Evolutionary conservation across 2,329 filamentous ascomycete genomes (phyloP), one percentile per base, ranked within the genome.

Genomic region (Venturia carpophila): DNA sequence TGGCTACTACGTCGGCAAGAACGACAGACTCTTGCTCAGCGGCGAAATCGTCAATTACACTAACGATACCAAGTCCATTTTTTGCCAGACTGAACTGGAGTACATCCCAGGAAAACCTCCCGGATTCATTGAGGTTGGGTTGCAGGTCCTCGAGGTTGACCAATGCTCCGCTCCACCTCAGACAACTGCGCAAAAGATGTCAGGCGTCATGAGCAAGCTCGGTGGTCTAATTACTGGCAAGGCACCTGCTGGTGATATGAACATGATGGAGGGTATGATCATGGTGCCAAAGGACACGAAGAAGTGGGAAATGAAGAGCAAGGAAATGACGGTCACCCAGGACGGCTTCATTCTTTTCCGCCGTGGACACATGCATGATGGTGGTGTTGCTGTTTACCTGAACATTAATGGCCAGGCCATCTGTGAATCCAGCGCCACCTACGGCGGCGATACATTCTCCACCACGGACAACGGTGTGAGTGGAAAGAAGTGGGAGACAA

Each of bases 21-120:
- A n/a, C 27, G 61, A 63, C 61, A 63, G 15, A 43, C n/a, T 63
- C 5, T 1, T 34, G n/a, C n/a, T 63, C 41, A 49, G 24, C n/a
- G 63, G 19, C 34, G 63, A 64, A 41, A 11, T 64, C 6, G 63
- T 64, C 37, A 64, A 64, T 15, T 64, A 64, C 30, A 7, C 47
- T 30, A 60, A 56, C 11, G 30, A 64, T 1, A 43, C 47, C 30
- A 56, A 60, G 37, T 0, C 21, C 5, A 39, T 64, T 19, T 64
- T 60, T 37, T 17, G 10, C 4, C 21, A 34, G 11, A 30, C 63
- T 1, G 63, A 64, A 13, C 1, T 64, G 42, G 63, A 64, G 24
- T 64, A 64, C n/a, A 3, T 64, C 1, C 49, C 3, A 15, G 63
- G 63, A 0, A 43, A 45, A n/a, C 45, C 63, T 17, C n/a, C 30